Base-by-base conservation (phyloP, 352 stramenopile genomes). In the Hyphochytrium catenoides region DNA sequence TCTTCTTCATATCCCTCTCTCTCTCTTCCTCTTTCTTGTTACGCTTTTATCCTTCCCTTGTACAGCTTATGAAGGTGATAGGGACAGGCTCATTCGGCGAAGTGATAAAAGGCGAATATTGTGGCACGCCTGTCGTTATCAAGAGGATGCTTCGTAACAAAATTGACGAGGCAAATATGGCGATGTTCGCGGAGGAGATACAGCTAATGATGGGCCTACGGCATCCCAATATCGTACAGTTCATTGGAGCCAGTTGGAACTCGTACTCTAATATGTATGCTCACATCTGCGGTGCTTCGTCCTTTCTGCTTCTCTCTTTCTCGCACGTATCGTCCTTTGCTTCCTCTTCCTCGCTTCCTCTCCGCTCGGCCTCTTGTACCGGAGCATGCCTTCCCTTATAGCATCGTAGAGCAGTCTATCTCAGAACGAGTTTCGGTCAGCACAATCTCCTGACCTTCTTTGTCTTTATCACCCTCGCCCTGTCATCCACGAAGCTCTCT, bases 231-330 rank as follows among this genome's bases (percentile, higher is more conserved):
- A 82, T 84, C 21, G 70, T 84, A 19, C 70, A 67, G 57, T 84
- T 84, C 38, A 84, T 84, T 27, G 70, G 70, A 30, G 70, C 70
- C 27, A 82, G 67, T 59, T 84, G 70, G 70, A 82, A 84, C 61
- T 82, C 67, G 44, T 82, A 82, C 56, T 84, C 70, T 19, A 84
- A 84, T 45, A 82, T 84, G 70, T 84, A 60, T n/a, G n/a, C n/a
- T n/a, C n/a, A n/a, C n/a, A n/a, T n/a, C n/a, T n/a, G n/a, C n/a
- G n/a, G n/a, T n/a, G n/a, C n/a, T n/a, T n/a, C n/a, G n/a, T n/a
- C n/a, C n/a, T n/a, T n/a, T n/a, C n/a, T n/a, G n/a, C n/a, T n/a
- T n/a, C n/a, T n/a, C n/a, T n/a, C n/a, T n/a, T n/a, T n/a, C n/a
- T n/a, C n/a, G n/a, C n/a, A n/a, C n/a, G n/a, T n/a, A n/a, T n/a